These are phyloP conservation scores for Brettanomyces naardenensis DNA, from an alignment of 805 yeast genomes.

Conservation along the genomic window DNA sequence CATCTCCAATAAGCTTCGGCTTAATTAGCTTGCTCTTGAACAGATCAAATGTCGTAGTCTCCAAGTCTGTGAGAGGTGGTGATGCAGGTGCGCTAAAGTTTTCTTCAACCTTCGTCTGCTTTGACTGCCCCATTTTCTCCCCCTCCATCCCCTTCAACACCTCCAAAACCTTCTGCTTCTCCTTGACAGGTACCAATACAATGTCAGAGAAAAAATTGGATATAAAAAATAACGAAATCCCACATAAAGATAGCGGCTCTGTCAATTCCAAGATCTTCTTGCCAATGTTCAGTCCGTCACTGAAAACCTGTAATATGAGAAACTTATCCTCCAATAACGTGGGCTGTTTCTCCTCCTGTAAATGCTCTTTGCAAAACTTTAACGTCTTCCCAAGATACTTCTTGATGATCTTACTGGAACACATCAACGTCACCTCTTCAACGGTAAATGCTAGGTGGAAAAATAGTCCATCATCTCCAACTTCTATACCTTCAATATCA, in stretches of 20 bases:
- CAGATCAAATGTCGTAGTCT: constrained; percentile 27
- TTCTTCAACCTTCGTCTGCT: constrained; percentile 1
- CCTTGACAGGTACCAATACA: constrained; percentile 45
- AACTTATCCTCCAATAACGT: constrained; percentile 37
- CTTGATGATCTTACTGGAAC: constrained; percentile 32
- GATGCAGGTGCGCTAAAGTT: neutral
- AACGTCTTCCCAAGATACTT: constrained; percentile 34
- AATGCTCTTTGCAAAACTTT: constrained; percentile 20
- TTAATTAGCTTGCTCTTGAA: constrained; percentile 31
- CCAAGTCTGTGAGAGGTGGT: constrained; percentile 23
- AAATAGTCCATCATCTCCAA: constrained; percentile 35
- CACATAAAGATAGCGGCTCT: constrained; percentile 47
- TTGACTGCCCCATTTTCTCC: neutral
- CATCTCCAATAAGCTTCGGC: constrained; percentile 35
- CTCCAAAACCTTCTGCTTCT: constrained; percentile 35
- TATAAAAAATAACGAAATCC: constrained; percentile 52
- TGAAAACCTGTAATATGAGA: constrained; percentile 49
- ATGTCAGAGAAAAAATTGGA: constrained; percentile 59
- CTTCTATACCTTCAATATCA: constrained; percentile 6
- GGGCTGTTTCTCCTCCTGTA: constrained; percentile 22
- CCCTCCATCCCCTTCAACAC: constrained; percentile 30
- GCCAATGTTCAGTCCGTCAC: constrained; percentile 49
- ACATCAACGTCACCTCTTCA: constrained; percentile 53
- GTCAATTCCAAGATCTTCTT: constrained; percentile 49
- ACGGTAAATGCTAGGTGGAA: constrained; percentile 59